Evolutionary conservation across 768 basidiomycete species (phyloP).

Genomic region (Pulveroboletus sp.): DNA sequence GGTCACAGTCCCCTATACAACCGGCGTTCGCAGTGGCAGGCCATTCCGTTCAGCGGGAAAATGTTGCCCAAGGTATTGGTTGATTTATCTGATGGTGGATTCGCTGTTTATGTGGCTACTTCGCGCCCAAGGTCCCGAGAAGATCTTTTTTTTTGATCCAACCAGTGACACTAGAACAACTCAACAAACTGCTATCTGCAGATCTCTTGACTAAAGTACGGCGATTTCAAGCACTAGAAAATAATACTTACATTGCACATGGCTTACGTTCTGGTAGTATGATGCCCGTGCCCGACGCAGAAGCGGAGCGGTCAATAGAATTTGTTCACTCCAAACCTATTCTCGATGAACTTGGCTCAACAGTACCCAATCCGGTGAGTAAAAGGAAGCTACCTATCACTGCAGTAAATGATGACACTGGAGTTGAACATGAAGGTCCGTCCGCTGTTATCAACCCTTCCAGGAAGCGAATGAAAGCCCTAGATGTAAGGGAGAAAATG

Average conservation of each 20-base stretch:
- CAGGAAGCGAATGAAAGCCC: neutral
- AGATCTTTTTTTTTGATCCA: conserved; percentile 18
- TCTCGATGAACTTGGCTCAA: neutral
- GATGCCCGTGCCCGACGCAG: neutral
- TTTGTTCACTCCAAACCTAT: neutral
- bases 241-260: conserved; percentile 4
- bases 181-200: conserved; percentile 19
- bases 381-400: neutral
- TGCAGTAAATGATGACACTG: too few relatives aligned
- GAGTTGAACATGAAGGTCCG: too few relatives aligned
- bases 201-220: neutral
- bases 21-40: conserved; percentile 31
- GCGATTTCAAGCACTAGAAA: conserved; percentile 3
- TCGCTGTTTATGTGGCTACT: conserved; percentile 30
- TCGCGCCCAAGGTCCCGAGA: neutral
- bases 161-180: conserved; percentile 14
- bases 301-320: neutral
- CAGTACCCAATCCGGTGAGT: neutral
- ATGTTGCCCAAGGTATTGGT: conserved; percentile 19
- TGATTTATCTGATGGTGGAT: conserved; percentile 21
- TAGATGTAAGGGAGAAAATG: too few relatives aligned
- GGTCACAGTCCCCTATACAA: conserved; percentile 23
- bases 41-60: conserved; percentile 32
- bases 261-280: neutral
- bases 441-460: neutral